These are phyloP conservation scores for Blastomyces parvus DNA, from an alignment of 2,329 filamentous ascomycete species.

Conservation along the genomic window DNA sequence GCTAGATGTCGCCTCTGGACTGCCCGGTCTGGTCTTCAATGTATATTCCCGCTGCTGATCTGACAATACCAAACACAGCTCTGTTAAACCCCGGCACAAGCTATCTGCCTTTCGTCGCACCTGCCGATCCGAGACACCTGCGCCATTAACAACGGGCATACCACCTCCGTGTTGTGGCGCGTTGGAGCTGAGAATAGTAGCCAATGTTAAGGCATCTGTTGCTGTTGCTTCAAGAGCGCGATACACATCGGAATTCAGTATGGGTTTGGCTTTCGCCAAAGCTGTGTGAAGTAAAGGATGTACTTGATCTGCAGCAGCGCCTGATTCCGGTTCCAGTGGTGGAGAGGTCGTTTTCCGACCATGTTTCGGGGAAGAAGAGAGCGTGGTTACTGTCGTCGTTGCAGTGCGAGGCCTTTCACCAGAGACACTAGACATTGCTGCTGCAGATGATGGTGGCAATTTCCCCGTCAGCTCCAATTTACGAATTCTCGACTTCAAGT, in stretches of 20 bases:
- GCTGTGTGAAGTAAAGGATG: slow-evolving; percentile 76
- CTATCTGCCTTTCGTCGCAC: slow-evolving; percentile 83
- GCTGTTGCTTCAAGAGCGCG: slow-evolving; percentile 70
- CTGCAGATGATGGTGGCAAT: slow-evolving; percentile 69
- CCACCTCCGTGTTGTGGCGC: slow-evolving; percentile 48
- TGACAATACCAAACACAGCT: slow-evolving; percentile 76
- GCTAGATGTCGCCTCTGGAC: slow-evolving; percentile 21
- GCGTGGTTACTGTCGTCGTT: slow-evolving; percentile 79
- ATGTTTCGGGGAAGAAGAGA: slow-evolving; percentile 81
- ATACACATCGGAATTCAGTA: slow-evolving; percentile 63
- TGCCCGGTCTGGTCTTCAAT: slow-evolving; percentile 23
- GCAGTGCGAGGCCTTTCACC: slow-evolving; percentile 83
- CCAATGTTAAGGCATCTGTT: slow-evolving; percentile 68
- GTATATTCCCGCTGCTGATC: slow-evolving; percentile 41
- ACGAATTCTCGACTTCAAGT: slow-evolving; percentile 85
- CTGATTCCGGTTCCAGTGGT: slow-evolving; percentile 24
- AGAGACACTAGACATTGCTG: slow-evolving; percentile 62
- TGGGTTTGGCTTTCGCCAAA: slow-evolving; percentile 63
- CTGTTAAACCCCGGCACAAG: slow-evolving; percentile 84
- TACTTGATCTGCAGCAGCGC: slow-evolving; percentile 45
- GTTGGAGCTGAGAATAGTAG: slow-evolving; percentile 64
- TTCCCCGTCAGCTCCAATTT: slow-evolving; percentile 85
- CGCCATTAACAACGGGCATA: slow-evolving; percentile 29
- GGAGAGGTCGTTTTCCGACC: slow-evolving; percentile 43
- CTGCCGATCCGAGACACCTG: slow-evolving; percentile 60